Conservation (phyloP, 1,284 basidiomycete species). For the Cutaneotrichosporon curvatum region DNA sequence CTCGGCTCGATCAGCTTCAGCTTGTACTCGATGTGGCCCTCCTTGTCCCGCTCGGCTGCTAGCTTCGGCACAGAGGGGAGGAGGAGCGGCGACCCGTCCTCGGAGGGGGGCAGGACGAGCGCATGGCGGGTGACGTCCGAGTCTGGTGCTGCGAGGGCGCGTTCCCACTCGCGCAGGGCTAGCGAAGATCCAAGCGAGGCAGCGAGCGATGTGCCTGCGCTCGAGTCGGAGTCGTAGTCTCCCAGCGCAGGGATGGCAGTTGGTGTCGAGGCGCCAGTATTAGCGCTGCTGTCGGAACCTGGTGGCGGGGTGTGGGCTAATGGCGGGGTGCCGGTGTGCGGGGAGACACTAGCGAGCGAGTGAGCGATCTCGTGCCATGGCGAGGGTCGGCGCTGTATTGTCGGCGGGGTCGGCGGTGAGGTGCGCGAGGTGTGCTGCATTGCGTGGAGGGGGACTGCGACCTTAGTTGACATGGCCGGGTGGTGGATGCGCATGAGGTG, state of each 20-base stretch:
- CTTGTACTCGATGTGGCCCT: slow-evolving; percentile 48
- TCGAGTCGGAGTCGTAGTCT: slow-evolving; percentile 1
- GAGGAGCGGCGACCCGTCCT: slow-evolving; percentile 5
- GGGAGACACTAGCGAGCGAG: too few species aligned
- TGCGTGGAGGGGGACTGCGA: background rate
- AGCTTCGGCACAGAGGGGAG: slow-evolving; percentile 30
- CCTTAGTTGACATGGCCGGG: background rate
- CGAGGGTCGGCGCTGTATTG: slow-evolving; percentile 27
- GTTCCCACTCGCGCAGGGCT: slow-evolving; percentile 38
- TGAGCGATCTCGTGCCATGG: slow-evolving; percentile 40
- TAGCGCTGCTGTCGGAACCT: background rate
- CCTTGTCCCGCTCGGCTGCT: slow-evolving; percentile 43
- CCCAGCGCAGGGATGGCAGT: slow-evolving; percentile 2
- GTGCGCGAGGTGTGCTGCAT: background rate
- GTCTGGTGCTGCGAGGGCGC: slow-evolving; percentile 23
- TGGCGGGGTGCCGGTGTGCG: slow-evolving; percentile 5
- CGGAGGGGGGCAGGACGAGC: slow-evolving; percentile 23
- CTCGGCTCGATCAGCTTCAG: slow-evolving; percentile 44
- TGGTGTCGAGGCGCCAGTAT: background rate
- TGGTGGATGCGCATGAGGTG: background rate
- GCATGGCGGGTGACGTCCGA: slow-evolving; percentile 29
- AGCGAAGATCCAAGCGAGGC: slow-evolving; percentile 6
- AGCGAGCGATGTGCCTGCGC: slow-evolving; percentile 1
- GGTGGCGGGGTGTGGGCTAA: background rate
- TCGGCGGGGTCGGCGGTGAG: background rate